Evolutionary conservation across 495 filamentous ascomycete genomes (phyloP), one percentile per base, ranked within the genome.

Genomic region (Penicillium paradoxum): DNA sequence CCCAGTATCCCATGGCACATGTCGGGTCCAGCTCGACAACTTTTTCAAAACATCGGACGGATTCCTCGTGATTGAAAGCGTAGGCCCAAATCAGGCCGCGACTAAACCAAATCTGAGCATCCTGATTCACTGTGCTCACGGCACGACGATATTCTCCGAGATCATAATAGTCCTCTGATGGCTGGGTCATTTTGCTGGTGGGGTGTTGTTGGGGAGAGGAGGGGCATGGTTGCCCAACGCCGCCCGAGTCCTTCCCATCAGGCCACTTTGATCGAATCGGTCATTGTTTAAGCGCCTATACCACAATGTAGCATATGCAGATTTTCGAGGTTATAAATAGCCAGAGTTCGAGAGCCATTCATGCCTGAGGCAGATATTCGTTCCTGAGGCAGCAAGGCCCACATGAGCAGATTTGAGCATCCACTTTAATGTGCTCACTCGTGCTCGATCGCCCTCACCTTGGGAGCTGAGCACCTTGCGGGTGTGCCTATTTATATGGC

Each of bases 1-100:
- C 85, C 85, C 85, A 89, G 48, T 85, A 79, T 17, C 81, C 84
- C 66, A 88, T 80, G 5, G 78, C 75, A 55, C 80, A 86, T 4
- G 58, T 50, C 0, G 69, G 60, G 56, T 89, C 84, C 33, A 67
- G 36, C 0, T 68, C 56, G 37, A 82, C 78, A 14, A 81, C 81
- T 4, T 75, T 71, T 49, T 82, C 72, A 53, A 86, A 87, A 65
- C 84, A 87, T 42, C 60, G 67, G 8, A 60, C 72, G 2, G 81
- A 72, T 56, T 85, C 83, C 45, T 83, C 80, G 53, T 85, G 83
- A 63, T 87, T 85, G 71, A 87, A 87, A 22, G 64, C 79, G 55
- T 81, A 87, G 25, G 66, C 73, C 84, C 84, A 87, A 37, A 83
- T 74, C 0, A 87, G 69, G 8, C 81, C 83, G 1, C 81, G 75